Percentiles rank a stretch among this genome's conserved stretches.
These are phyloP conservation scores for Pseudogymnoascus sp. DNA, from an alignment of 2,329 filamentous ascomycete species.

Conservation along the genomic window DNA sequence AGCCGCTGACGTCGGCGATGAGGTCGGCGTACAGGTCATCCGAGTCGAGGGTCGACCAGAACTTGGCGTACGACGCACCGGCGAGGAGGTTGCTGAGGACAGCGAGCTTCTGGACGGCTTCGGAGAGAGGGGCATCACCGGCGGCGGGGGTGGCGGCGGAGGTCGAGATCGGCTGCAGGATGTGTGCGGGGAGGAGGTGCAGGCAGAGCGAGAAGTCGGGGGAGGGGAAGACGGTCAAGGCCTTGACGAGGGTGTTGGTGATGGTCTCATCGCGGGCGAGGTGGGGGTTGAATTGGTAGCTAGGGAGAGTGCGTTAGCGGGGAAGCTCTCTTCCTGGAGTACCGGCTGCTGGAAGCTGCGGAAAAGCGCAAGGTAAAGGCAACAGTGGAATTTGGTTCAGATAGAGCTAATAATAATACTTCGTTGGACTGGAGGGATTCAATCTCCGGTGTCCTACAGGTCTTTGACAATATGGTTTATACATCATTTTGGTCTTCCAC, in stretches of 20 bases:
- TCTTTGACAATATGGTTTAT: constrained; percentile 31
- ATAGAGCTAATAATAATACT: constrained; percentile 67
- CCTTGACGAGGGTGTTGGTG: constrained; percentile 98
- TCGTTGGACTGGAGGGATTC: constrained; percentile 56
- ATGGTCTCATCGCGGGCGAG: constrained; percentile 93
- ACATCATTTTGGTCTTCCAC: constrained; percentile 15
- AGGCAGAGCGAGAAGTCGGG: constrained; percentile 92
- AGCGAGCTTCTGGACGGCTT: constrained; percentile 70
- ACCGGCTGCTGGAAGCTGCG: constrained; percentile 14
- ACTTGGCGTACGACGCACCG: constrained; percentile 79
- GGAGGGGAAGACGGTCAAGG: constrained; percentile 92
- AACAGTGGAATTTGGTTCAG: constrained; percentile 45
- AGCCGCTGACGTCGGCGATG: constrained; percentile 86
- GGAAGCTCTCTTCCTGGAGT: background rate
- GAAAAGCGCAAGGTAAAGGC: background rate
- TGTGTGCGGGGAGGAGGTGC: constrained; percentile 82
- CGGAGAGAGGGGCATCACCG: constrained; percentile 64
- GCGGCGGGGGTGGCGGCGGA: constrained; percentile 42
- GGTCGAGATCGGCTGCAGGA: constrained; percentile 54
- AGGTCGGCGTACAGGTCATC: constrained; percentile 95
- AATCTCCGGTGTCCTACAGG: constrained; percentile 59
- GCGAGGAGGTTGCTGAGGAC: constrained; percentile 72
- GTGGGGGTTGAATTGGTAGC: constrained; percentile 99
- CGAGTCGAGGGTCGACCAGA: constrained; percentile 88
- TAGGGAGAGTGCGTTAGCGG: constrained; percentile 34